Base-by-base conservation (phyloP, 2,329 filamentous ascomycete species). In the Cercospora sesami region DNA sequence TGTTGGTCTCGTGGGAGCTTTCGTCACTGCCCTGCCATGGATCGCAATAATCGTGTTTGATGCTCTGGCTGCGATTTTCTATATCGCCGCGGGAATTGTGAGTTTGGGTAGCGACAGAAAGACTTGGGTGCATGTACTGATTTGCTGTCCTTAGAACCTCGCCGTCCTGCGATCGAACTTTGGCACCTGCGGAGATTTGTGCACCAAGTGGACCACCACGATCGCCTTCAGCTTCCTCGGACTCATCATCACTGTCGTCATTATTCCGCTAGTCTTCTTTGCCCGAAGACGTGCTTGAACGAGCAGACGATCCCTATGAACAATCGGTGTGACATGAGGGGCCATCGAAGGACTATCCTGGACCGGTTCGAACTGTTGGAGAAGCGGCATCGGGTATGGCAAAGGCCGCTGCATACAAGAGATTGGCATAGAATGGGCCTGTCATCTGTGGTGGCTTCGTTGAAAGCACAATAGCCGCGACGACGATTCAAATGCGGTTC, bases 211-310 rank as follows among this genome's bases (percentile, higher is more conserved):
- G 60, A 63, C 64, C 8, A 59, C 68, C 16, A 59, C 53, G 14
- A 66, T 61, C n/a, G 68, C 67, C 9, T 71, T 71, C 60, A 69
- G 65, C 60, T 69, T 71, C 45, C 53, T 69, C 2, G 69, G 62
- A 8, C 61, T 69, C 23, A 33, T 66, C 9, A 42, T 60, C 23
- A 64, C 67, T 1, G 16, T 69, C 21, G 58, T 62, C 10, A 60
- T 65, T 10, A 60, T 68, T 18, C 65, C 63, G 6, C 45, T 67
- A 5, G 57, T 65, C 0, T 63, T 69, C 55, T 51, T 72, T 30
- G 61, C 51, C 21, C 48, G 62, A 6, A 63, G 60, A 5, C 48
- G 48, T 6, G 48, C 48, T 28, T 55, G 48, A 55, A 7, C 1
- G 2, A 14, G 23, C 12, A 8, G 3, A 14, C 10, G 14, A 7